Conservation (phyloP, 768 basidiomycete species). For the Trametes villosa region DNA sequence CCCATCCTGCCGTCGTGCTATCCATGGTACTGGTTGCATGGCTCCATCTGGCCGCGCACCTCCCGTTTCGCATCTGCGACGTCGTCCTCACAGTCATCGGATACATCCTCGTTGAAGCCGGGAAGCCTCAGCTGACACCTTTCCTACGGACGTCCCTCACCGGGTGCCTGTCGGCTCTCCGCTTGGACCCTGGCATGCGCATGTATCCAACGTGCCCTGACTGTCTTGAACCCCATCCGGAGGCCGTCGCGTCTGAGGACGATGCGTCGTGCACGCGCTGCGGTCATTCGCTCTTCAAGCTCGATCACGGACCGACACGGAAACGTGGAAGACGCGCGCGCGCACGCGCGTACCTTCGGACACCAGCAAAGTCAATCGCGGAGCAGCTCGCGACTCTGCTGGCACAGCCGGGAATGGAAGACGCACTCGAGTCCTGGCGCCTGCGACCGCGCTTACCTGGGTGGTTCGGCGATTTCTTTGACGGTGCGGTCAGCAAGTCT, state of each 20-base stretch:
- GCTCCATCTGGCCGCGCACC: slow-evolving; percentile 9
- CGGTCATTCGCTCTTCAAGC: not conserved
- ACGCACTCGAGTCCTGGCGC: slow-evolving; percentile 26
- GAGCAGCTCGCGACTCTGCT: slow-evolving; percentile 25
- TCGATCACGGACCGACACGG: not conserved
- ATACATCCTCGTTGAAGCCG: not conserved
- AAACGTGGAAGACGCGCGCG: not conserved
- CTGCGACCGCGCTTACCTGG: slow-evolving; percentile 9
- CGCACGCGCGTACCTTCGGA: slow-evolving; percentile 3
- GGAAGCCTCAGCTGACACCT: not conserved
- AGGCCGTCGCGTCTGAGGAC: not conserved
- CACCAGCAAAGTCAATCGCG: slow-evolving; percentile 15
- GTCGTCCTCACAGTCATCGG: not conserved
- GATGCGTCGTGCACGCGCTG: not conserved
- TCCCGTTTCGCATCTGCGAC: slow-evolving; percentile 7
- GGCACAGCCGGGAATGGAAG: slow-evolving; percentile 31
- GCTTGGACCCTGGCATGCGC: not conserved
- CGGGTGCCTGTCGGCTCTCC: not conserved
- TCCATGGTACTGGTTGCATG: not conserved
- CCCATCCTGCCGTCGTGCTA: slow-evolving; percentile 5
- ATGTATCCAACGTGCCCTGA: not conserved
- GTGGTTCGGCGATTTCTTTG: slow-evolving; percentile 32
- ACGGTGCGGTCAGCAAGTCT: slow-evolving; percentile 32
- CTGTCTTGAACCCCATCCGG: not conserved
- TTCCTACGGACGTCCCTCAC: not conserved